Conservation (phyloP, 345 rosid species). For the Geranium brycei region DNA sequence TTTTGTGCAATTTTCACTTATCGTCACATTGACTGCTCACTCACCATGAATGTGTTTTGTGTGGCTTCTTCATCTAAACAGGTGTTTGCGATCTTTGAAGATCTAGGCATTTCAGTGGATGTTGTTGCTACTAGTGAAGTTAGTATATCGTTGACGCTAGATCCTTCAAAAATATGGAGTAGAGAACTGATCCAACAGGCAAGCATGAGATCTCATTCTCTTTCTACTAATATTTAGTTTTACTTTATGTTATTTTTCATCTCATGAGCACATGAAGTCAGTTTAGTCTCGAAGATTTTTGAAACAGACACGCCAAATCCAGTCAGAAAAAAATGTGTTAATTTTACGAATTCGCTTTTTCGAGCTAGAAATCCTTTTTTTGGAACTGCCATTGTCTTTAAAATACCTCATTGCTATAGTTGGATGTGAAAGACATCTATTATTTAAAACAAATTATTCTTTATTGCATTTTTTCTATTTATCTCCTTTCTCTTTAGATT, state of each 20-base stretch:
- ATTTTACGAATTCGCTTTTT: too few relatives aligned
- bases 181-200: conserved; percentile 98
- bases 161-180: conserved; percentile 95
- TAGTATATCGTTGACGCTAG: conserved; percentile 89
- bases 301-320: too few relatives aligned
- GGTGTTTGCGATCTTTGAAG: conserved; percentile 97
- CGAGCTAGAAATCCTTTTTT: too few relatives aligned
- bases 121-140: conserved; percentile 99
- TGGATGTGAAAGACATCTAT: too few relatives aligned
- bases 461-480: too few relatives aligned
- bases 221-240: background rate
- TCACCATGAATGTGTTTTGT: background rate
- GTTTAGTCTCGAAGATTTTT: too few relatives aligned
- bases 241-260: background rate
- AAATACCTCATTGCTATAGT: too few relatives aligned
- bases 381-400: too few relatives aligned
- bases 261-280: background rate
- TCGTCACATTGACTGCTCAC: background rate
- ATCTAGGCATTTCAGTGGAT: conserved; percentile 90
- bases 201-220: conserved; percentile 26
- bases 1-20: background rate
- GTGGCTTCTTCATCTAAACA: conserved; percentile 13
- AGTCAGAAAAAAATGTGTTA: too few relatives aligned
- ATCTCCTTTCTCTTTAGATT: too few relatives aligned
- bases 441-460: too few relatives aligned